Base-by-base conservation (phyloP, 163 green algal species). In the Scenedesmus sp. region DNA sequence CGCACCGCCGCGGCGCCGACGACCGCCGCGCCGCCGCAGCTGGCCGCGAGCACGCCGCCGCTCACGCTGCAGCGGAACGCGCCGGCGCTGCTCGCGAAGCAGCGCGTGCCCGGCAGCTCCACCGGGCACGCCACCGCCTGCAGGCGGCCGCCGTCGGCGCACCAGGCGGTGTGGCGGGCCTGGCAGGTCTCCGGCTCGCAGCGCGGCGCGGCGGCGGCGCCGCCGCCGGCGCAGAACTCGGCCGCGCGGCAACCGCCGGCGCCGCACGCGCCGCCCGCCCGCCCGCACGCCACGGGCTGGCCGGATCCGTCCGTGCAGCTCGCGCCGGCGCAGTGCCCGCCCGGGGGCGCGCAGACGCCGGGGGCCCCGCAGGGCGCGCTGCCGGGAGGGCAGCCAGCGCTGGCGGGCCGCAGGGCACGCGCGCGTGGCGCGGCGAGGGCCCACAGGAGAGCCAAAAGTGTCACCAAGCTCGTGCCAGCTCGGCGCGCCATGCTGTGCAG, bases 41-140 rank as follows among this genome's bases (percentile, higher is more conserved):
- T 65, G 29, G 67, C 67, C 39, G 51, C 24, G 33, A 76, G 33
- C 22, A 76, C 39, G 18, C 51, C 20, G 13, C 18, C 67, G 26
- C 67, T 76, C 22, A 76, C 10, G 10, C 29, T 76, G 51, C 67
- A 76, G 4, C 24, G 64, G 67, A 76, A 76, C 1, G 29, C 39
- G 15, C 67, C 67, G 13, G 29, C 56, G 18, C 29, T 53, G 51
- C 67, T 65, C 4, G 34, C 51, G 53, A 29, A 65, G 67, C 67
- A 76, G 18, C 42, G 18, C 5, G 34, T 28, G 3, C 34, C 11
- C 20, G 51, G 34, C n/a, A 76, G 2, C 3, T 11, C 39, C 34
- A 56, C 28, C 22, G 18, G 31, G 34, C 67, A 76, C 11, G 34
- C 26, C 15, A 65, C 67, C 5, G 36, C 22, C 1, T 29, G 29